These are phyloP conservation scores for Achlya hypogyna DNA, from an alignment of 352 stramenopile species.

Conservation along the genomic window DNA sequence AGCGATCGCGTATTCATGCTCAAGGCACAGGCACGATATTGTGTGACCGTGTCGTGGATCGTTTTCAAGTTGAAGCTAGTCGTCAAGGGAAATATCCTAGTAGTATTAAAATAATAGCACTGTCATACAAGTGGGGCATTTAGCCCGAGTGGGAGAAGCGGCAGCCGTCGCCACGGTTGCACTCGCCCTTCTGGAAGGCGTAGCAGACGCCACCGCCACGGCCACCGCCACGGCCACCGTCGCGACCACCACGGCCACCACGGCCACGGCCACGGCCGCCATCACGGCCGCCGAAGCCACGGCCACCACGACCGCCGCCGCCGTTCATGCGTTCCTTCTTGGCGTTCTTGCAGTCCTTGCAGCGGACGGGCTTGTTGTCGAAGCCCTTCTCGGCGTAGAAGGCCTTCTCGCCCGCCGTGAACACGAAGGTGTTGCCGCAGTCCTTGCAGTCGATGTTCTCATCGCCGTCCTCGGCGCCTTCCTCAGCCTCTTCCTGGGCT, in stretches of 20 bases:
- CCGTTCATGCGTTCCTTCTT: conserved; percentile 23
- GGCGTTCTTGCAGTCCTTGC: conserved; percentile 21
- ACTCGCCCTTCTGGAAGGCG: conserved; percentile 20
- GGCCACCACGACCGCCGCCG: not conserved
- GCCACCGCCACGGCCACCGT: not conserved
- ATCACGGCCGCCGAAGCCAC: conserved; percentile 5
- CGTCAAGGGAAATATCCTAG: too few species aligned
- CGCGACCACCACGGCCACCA: not conserved
- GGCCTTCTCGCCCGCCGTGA: conserved; percentile 22
- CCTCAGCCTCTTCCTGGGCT: not conserved
- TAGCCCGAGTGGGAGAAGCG: conserved; percentile 8
- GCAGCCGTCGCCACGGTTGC: conserved; percentile 18
- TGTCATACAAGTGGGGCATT: not conserved
- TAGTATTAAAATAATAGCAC: not conserved
- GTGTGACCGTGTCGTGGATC: too few species aligned
- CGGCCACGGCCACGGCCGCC: not conserved
- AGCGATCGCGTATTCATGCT: too few species aligned
- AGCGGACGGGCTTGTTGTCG: conserved; percentile 21
- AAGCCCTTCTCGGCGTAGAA: conserved; percentile 25
- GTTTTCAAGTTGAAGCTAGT: too few species aligned
- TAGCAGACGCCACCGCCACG: conserved; percentile 21
- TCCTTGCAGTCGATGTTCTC: conserved; percentile 22
- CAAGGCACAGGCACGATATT: too few species aligned
- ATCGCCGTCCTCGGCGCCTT: conserved; percentile 21
- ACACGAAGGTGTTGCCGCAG: conserved; percentile 21